phyloP scores from a whole-genome alignment of 1,139 yeast species.

The Zygosaccharomyces sapae region DNA sequence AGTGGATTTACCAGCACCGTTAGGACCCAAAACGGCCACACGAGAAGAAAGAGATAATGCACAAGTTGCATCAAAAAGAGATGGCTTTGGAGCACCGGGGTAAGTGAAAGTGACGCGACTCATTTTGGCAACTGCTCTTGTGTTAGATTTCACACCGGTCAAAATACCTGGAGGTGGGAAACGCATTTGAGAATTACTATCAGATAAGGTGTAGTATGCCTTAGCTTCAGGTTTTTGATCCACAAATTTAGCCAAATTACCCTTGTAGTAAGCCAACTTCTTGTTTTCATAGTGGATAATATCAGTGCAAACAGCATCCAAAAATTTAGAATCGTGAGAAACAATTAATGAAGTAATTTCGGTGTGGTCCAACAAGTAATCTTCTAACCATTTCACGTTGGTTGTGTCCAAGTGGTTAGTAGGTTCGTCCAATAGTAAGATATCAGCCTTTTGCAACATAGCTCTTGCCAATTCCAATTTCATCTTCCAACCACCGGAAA shows the following conservation, averaged over 20 bases:
- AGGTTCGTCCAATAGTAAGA: conserved; percentile 92
- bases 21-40: conserved; percentile 95
- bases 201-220: conserved; percentile 92
- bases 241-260: conserved; percentile 90
- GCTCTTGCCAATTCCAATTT: conserved; percentile 97
- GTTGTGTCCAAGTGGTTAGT: conserved; percentile 95
- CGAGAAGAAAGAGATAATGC: conserved; percentile 88
- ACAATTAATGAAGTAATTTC: conserved; percentile 92
- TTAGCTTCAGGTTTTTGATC: conserved; percentile 92
- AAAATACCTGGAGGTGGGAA: conserved; percentile 98
- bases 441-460: conserved; percentile 96
- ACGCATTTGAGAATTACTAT: conserved; percentile 90
- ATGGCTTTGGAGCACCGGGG: conserved; percentile 86
- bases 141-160: conserved; percentile 91
- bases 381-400: conserved; percentile 91
- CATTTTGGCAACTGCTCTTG: conserved; percentile 94
- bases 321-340: conserved; percentile 95
- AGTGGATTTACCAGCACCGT: conserved; percentile 98
- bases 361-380: conserved; percentile 73
- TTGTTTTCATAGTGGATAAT: conserved; percentile 95
- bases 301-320: conserved; percentile 94
- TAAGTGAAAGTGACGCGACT: conserved; percentile 79
- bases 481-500: conserved; percentile 99
- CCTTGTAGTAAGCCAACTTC: conserved; percentile 91
- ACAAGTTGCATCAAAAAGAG: conserved; percentile 74